Evolutionary conservation across 345 rosid genomes (phyloP).

Genomic region (Syzygium aromaticum): DNA sequence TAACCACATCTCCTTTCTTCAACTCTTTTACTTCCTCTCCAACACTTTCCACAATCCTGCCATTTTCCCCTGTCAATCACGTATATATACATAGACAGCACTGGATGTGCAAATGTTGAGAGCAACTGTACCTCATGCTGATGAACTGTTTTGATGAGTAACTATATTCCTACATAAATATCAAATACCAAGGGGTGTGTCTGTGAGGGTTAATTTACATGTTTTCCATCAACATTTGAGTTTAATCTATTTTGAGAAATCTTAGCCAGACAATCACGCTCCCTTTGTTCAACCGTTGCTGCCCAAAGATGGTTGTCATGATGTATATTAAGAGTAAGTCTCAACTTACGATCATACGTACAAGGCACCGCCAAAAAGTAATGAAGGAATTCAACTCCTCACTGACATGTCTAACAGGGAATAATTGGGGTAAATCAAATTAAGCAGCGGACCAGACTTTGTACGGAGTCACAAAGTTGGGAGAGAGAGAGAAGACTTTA

Average conservation of each 20-base stretch:
- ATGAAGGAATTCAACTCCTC: not conserved
- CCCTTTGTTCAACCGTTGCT: not conserved
- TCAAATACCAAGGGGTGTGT: not conserved
- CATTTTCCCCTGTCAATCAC: not conserved
- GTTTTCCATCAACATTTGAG: not conserved
- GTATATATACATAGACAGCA: not conserved
- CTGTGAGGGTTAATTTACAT: not conserved
- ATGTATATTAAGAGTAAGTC: not conserved
- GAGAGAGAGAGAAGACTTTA: not conserved
- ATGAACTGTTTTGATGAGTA: not conserved
- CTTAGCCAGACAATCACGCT: not conserved
- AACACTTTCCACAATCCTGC: conserved; percentile 50
- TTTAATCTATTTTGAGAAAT: not conserved
- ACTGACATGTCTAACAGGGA: not conserved
- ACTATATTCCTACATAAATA: no score
- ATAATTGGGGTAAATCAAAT: not conserved
- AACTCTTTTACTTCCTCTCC: conserved; percentile 49
- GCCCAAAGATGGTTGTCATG: not conserved
- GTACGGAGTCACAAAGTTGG: not conserved
- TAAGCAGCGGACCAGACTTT: not conserved
- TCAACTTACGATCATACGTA: not conserved
- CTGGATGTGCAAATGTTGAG: not conserved
- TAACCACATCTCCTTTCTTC: conserved; percentile 48
- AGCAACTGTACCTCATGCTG: not conserved
- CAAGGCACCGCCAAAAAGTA: not conserved